Percentiles rank a stretch among this genome's conserved stretches.
Evolutionary conservation across 2,329 filamentous ascomycete genomes (phyloP).

Genomic region (Xylaria sp.): DNA sequence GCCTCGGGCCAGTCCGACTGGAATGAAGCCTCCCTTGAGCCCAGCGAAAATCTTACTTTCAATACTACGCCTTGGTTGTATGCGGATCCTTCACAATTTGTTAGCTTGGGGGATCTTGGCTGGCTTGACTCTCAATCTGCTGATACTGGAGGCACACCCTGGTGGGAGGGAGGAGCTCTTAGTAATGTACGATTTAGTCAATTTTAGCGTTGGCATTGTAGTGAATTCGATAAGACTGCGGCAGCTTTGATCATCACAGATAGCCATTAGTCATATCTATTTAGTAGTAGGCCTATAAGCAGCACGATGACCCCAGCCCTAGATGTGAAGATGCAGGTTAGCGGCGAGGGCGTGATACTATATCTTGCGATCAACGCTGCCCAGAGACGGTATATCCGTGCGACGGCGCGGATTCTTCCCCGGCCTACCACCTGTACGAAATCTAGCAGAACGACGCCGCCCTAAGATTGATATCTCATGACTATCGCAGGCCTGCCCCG

Average conservation of each 20-base stretch:
- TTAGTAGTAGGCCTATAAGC: not conserved
- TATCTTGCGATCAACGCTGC: not conserved
- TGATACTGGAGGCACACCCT: slow-evolving; percentile 31
- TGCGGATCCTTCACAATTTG: slow-evolving; percentile 38
- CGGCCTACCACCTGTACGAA: not conserved
- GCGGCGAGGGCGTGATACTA: not conserved
- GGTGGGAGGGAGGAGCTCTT: slow-evolving; percentile 35
- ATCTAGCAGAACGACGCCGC: slow-evolving; percentile 22
- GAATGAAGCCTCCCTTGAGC: slow-evolving; percentile 34
- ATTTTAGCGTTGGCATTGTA: slow-evolving; percentile 33
- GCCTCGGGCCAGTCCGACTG: slow-evolving; percentile 34
- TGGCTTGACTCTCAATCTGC: slow-evolving; percentile 37
- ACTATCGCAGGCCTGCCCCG: not conserved
- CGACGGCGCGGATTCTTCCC: slow-evolving; percentile 22
- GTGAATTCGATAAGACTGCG: not conserved
- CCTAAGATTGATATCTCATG: slow-evolving; percentile 27
- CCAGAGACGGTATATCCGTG: not conserved
- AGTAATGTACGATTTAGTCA: slow-evolving; percentile 36
- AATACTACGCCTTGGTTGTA: slow-evolving; percentile 40
- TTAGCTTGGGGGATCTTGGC: slow-evolving; percentile 34
- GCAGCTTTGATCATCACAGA: not conserved
- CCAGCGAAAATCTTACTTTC: slow-evolving; percentile 38
- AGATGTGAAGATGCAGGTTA: not conserved
- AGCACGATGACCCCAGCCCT: not conserved
- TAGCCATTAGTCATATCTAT: not conserved